phyloP scores from a whole-genome alignment of 2,329 filamentous ascomycete species.

The Colletotrichum sp. region DNA sequence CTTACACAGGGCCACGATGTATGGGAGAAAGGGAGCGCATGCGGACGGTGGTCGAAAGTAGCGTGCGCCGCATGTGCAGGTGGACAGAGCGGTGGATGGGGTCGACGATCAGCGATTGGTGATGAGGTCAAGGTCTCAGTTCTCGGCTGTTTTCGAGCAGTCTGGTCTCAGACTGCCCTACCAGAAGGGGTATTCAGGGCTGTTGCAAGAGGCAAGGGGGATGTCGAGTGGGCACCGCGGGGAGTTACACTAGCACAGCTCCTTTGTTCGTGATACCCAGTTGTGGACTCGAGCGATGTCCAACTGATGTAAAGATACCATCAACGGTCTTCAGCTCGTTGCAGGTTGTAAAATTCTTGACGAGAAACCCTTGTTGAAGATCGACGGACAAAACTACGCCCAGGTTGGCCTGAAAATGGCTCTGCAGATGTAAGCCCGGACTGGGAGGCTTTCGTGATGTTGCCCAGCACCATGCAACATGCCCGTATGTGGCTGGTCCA shows the following conservation, averaged over 20 bases:
- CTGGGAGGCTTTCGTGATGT: neutral
- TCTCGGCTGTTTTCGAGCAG: slow-evolving; percentile 10
- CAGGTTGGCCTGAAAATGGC: neutral
- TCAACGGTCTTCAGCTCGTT: neutral
- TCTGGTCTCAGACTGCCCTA: neutral
- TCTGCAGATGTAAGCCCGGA: neutral
- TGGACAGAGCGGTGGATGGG: neutral
- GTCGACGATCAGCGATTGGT: neutral
- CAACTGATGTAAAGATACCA: neutral
- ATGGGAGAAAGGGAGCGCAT: slow-evolving; percentile 1
- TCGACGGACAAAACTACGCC: neutral
- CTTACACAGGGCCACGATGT: neutral
- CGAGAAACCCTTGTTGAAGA: neutral
- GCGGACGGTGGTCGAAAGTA: neutral
- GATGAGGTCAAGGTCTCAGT: slow-evolving; percentile 1
- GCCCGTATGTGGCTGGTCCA: neutral
- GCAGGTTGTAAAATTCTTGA: neutral
- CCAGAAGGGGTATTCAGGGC: neutral
- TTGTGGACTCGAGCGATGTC: neutral
- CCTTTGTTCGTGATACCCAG: slow-evolving; percentile 1
- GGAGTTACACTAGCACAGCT: neutral
- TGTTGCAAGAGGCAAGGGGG: neutral
- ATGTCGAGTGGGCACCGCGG: neutral
- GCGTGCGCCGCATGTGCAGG: neutral
- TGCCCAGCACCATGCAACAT: neutral